phyloP scores from a whole-genome alignment of 2,329 filamentous ascomycete genomes.

The Periglandula ipomoeae region DNA sequence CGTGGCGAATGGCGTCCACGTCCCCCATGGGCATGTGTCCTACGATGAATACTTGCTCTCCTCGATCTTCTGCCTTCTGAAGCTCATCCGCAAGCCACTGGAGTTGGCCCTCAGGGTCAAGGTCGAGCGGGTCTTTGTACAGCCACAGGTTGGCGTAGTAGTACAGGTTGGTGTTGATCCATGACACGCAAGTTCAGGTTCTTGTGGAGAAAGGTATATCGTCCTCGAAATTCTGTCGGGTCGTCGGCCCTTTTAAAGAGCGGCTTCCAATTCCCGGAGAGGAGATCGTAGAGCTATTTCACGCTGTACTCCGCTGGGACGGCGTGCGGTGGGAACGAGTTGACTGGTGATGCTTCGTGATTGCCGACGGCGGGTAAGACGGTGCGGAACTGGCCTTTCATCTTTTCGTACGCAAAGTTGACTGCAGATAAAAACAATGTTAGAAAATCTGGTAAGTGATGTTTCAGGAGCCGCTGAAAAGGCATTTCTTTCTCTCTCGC shows the following conservation, averaged over 20 bases:
- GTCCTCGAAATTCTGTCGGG: too few species aligned
- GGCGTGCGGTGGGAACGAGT: neutral
- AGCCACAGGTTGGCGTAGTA: constrained; percentile 47
- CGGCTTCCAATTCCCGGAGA: neutral
- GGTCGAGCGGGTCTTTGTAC: constrained; percentile 14
- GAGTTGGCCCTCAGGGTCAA: constrained; percentile 1
- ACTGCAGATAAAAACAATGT: neutral
- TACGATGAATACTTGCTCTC: constrained; percentile 45
- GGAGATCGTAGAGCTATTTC: neutral
- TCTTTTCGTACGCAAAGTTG: neutral
- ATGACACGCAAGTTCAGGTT: constrained; percentile 40
- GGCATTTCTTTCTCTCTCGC: neutral
- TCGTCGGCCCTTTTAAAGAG: neutral
- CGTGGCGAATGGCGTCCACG: constrained; percentile 40
- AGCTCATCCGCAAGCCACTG: constrained; percentile 18
- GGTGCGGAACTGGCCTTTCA: neutral
- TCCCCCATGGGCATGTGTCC: constrained; percentile 46
- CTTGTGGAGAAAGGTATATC: neutral
- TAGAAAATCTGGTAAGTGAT: neutral
- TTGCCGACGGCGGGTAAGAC: constrained; percentile 1
- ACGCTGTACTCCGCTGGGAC: neutral
- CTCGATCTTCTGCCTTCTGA: constrained; percentile 37
- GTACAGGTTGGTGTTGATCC: constrained; percentile 48
- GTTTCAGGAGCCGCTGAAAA: neutral
- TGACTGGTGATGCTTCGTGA: neutral